These are phyloP conservation scores for Kwoniella bestiolae DNA, from an alignment of 768 basidiomycete species.

Conservation along the genomic window DNA sequence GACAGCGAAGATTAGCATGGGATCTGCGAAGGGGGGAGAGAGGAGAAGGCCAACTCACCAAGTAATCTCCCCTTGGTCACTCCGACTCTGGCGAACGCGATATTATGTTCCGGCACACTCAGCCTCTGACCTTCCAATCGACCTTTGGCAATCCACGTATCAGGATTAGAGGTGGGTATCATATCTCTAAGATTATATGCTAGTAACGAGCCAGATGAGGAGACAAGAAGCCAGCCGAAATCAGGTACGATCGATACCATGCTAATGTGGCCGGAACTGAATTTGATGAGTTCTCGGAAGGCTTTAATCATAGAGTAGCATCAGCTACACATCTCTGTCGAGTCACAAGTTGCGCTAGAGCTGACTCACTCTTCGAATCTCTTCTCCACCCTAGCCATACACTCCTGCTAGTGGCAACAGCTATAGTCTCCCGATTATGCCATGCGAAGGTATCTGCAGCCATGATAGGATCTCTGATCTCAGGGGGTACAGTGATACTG, in stretches of 20 bases:
- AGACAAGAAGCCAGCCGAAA: constrained; percentile 46
- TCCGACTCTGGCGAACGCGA: constrained; percentile 42
- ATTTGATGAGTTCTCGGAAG: constrained; percentile 37
- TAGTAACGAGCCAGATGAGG: constrained; percentile 27
- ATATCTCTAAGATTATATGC: constrained; percentile 43
- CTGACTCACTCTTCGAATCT: constrained; percentile 30
- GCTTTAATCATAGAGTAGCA: constrained; percentile 12
- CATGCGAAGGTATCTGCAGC: constrained; percentile 44
- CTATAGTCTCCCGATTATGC: constrained; percentile 44
- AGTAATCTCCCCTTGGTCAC: constrained; percentile 43
- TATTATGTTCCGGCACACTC: constrained; percentile 29
- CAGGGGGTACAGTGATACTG: constrained; percentile 29
- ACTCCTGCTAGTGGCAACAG: constrained; percentile 32
- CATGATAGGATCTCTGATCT: constrained; percentile 32
- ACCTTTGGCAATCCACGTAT: constrained; percentile 37
- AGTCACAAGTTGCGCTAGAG: not conserved
- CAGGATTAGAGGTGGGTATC: constrained; percentile 44
- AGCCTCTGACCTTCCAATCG: constrained; percentile 25
- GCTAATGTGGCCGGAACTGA: constrained; percentile 33
- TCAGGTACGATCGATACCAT: constrained; percentile 41
- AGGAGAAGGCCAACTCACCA: too few species aligned
- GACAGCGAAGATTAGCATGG: too few species aligned
- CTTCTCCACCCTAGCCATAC: constrained; percentile 48
- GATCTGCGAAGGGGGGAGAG: too few species aligned
- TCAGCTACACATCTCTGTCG: constrained; percentile 8